A percentile compares a stretch with the other conserved stretches of the same genome.
Evolutionary conservation across 805 yeast species (phyloP).

Genomic region (Wickerhamomyces rabaulensis): DNA sequence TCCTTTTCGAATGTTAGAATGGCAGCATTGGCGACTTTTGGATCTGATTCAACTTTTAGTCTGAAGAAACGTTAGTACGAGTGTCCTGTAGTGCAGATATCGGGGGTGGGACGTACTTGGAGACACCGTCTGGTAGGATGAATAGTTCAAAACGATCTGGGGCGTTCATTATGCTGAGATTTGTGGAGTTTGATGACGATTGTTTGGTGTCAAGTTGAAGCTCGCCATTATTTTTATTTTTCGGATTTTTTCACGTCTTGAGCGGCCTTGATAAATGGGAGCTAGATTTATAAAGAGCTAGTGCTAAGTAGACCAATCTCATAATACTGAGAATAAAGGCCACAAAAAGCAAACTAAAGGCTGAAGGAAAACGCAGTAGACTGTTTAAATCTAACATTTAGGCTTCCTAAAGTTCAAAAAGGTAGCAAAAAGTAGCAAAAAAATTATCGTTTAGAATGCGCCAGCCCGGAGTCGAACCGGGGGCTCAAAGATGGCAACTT

Average conservation of each 20-base stretch:
- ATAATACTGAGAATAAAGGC: no score
- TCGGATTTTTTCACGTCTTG: no score
- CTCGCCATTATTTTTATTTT: no score
- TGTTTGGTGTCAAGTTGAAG: background rate
- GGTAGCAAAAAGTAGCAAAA: background rate
- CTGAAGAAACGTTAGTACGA: conserved; percentile 28
- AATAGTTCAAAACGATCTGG: conserved; percentile 98
- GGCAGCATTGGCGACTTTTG: conserved; percentile 93
- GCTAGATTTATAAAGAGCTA: no score
- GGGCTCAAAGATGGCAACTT: conserved; percentile 51
- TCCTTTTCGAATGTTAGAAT: conserved; percentile 91
- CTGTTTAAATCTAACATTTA: no score
- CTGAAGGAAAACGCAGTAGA: no score
- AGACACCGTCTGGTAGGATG: conserved; percentile 94
- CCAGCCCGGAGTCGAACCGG: conserved; percentile 25
- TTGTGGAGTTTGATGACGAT: background rate
- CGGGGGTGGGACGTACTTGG: conserved; percentile 52
- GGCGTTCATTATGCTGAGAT: conserved; percentile 72
- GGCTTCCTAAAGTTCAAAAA: no score
- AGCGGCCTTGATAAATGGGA: no score
- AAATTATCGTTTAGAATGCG: conserved; percentile 6
- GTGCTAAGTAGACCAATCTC: no score
- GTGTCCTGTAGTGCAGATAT: background rate
- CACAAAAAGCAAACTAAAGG: no score
- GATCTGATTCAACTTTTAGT: conserved; percentile 84